Base-by-base conservation (phyloP, 306 rosid species). In the Oemleria cerasiformis region DNA sequence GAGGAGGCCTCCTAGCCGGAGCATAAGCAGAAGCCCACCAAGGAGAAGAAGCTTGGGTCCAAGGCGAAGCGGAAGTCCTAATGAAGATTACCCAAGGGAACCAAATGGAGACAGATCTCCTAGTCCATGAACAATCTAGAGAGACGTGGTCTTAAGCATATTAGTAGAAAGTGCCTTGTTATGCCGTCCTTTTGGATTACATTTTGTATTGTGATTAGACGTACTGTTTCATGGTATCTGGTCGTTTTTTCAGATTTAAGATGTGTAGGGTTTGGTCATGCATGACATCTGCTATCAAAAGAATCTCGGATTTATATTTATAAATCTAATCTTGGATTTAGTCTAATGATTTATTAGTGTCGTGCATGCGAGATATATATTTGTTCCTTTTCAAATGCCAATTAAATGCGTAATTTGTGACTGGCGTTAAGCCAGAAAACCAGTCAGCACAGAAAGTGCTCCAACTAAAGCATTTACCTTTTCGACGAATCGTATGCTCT, bases 101-200 rank as follows among this genome's bases (percentile, higher is more conserved):
- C 73, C 87, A 13, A 61, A 71, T 17, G 92, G 86, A 20, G 85
- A 75, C 60, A 78, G 96, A 89, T 79, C 91, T 19, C 94, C 84
- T 58, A 83, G 95, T 71, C 90, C 76, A 58, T 85, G 84, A 90
- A 66, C 75, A 15, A 59, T 9, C 19, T 66, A n/a, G 44, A 34
- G 48, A 21, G 68, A 41, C 45, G 54, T 69, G 66, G 14, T 34
- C 59, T 20, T 54, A n/a, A 63, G 71, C 66, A 1, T 30, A 30
- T 30, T 36, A 63, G 76, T 10, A 7, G 68, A 36, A 34, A 16
- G 45, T 50, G 45, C 8, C 76, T 34, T 64, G 17, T 38, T 64
- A 5, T 41, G 17, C 58, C 3, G 3, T 43, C 53, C 21, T 25
- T 38, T 44, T 53, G 45, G 53, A n/a, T 23, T 77, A 56, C 34